A percentile compares a stretch with the other conserved stretches of the same genome.
Evolutionary conservation across 441 rosid species (phyloP).

Genomic region (Metrosideros polymorpha): DNA sequence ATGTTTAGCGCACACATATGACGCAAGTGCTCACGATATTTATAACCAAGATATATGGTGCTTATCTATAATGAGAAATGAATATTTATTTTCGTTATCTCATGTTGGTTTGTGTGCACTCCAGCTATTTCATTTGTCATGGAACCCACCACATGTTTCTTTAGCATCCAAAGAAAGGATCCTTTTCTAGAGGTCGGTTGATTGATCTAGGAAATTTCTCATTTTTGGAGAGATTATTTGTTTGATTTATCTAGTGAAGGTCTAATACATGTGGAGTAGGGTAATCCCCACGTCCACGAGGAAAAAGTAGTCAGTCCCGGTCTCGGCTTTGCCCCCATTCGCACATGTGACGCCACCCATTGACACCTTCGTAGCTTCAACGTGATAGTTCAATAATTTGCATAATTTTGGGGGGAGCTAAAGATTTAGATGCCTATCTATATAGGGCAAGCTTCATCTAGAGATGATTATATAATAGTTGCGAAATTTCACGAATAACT

Average conservation of each 20-base stretch:
- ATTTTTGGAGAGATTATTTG: background rate
- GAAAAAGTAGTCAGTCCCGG: background rate
- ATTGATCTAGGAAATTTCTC: background rate
- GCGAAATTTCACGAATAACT: background rate
- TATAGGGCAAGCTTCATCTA: background rate
- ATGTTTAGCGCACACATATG: background rate
- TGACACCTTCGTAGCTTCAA: background rate
- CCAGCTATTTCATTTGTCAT: background rate
- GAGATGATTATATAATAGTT: background rate
- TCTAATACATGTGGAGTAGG: background rate
- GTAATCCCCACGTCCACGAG: background rate
- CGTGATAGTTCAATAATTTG: background rate
- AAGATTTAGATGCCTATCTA: background rate
- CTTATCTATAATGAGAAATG: background rate
- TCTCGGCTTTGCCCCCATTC: background rate
- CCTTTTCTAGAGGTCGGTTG: background rate
- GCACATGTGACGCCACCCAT: background rate
- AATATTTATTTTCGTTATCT: background rate
- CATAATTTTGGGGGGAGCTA: background rate
- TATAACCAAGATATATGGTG: background rate
- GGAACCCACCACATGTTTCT: background rate
- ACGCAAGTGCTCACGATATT: background rate
- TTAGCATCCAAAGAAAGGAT: background rate
- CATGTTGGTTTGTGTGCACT: background rate
- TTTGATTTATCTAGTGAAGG: background rate